These are phyloP conservation scores for Aspergillus jensenii DNA, from an alignment of 2,329 filamentous ascomycete genomes.

Conservation along the genomic window DNA sequence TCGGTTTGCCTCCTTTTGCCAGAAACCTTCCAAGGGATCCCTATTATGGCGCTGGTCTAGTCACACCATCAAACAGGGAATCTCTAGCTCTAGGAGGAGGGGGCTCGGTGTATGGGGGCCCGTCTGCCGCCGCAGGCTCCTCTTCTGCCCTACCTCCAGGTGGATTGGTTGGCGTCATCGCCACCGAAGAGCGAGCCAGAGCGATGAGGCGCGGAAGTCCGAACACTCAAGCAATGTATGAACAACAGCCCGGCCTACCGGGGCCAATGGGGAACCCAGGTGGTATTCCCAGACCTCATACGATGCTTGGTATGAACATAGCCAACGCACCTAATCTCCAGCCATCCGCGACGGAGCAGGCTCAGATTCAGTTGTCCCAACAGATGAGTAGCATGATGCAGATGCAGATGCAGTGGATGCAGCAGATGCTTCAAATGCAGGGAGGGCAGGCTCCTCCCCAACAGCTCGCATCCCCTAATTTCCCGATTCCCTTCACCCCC, in stretches of 20 bases:
- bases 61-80: conserved; percentile 71
- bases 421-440: conserved; percentile 66
- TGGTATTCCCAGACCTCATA: conserved; percentile 39
- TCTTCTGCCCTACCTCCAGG: conserved; percentile 61
- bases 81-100: conserved; percentile 70
- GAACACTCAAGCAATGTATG: conserved; percentile 57
- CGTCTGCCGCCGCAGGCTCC: conserved; percentile 30
- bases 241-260: conserved; percentile 33
- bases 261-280: conserved; percentile 25
- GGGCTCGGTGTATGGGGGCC: conserved; percentile 41
- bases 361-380: conserved; percentile 76
- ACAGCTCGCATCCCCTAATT: conserved; percentile 26
- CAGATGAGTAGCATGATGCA: conserved; percentile 88
- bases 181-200: conserved; percentile 75
- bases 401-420: conserved; percentile 94
- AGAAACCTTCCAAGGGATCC: conserved; percentile 80
- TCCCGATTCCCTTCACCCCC: conserved; percentile 25
- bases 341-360: conserved; percentile 62
- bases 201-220: conserved; percentile 78
- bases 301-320: conserved; percentile 32
- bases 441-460: conserved; percentile 37
- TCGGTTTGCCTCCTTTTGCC: conserved; percentile 75
- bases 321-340: conserved; percentile 21
- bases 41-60: conserved; percentile 75
- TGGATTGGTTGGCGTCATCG: conserved; percentile 84